Percentiles rank a stretch among this genome's conserved stretches.
These are phyloP conservation scores for Pleurozium schreberi DNA, from an alignment of 225 moss, liverwort and hornwort species.

Conservation along the genomic window DNA sequence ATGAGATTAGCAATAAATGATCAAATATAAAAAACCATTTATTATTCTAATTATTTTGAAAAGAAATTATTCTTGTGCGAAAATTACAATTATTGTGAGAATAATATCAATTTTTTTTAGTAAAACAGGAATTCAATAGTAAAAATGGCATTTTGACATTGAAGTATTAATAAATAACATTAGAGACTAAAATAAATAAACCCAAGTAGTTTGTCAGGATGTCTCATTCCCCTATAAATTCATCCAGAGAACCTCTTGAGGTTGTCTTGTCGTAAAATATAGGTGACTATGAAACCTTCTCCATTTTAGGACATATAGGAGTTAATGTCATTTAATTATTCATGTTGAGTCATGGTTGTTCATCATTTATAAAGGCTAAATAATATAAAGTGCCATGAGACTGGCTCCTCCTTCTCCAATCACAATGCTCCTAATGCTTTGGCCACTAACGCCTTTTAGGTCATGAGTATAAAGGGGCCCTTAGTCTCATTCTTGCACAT, in stretches of 20 bases:
- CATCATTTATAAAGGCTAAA: neutral
- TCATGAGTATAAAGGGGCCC: fast-evolving
- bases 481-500: neutral
- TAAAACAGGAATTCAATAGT: neutral
- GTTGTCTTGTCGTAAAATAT: neutral
- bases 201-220: neutral
- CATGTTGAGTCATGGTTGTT: neutral
- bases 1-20: neutral
- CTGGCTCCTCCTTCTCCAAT: fast-evolving
- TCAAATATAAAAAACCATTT: neutral
- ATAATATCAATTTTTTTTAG: fast-evolving
- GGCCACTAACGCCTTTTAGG: fast-evolving
- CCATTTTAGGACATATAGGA: neutral
- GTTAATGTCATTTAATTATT: neutral
- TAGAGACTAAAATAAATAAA: neutral
- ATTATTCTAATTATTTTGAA: neutral
- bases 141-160: neutral
- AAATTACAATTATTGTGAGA: neutral
- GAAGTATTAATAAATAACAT: neutral
- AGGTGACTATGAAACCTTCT: neutral
- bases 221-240: fast-evolving
- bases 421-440: neutral
- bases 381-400: neutral
- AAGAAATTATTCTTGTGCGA: fast-evolving
- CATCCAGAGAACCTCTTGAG: fast-evolving